phyloP scores from a whole-genome alignment of 306 rosid genomes.

The Casuarina cunninghamiana region DNA sequence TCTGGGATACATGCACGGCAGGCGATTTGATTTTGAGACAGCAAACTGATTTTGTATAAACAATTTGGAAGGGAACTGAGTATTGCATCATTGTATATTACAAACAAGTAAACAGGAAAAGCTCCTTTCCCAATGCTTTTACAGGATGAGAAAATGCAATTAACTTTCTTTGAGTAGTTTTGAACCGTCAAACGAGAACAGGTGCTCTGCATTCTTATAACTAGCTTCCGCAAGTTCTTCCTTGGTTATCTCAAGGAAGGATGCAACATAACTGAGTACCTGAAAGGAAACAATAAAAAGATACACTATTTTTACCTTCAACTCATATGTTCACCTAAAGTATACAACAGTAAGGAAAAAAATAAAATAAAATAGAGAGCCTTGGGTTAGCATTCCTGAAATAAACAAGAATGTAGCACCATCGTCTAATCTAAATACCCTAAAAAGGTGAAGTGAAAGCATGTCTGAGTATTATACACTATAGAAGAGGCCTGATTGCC shows the following conservation, averaged over 20 bases:
- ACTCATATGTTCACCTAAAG: not conserved
- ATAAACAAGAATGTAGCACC: constrained; percentile 1
- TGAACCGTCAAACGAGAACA: constrained; percentile 21
- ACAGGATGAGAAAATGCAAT: not conserved
- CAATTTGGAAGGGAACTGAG: not conserved
- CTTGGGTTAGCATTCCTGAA: not conserved
- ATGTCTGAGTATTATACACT: not conserved
- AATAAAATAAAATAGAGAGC: not conserved
- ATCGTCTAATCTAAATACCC: not conserved
- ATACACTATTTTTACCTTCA: not conserved
- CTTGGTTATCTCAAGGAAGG: constrained; percentile 11
- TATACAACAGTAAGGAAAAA: not conserved
- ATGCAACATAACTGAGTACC: constrained; percentile 52
- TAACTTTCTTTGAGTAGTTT: constrained; percentile 9
- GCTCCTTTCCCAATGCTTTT: not conserved
- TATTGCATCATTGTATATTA: not conserved
- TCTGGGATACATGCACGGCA: not conserved
- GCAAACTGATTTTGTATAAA: not conserved
- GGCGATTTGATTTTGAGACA: not conserved
- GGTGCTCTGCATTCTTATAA: constrained; percentile 4
- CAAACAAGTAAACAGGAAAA: not conserved
- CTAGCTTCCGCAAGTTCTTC: constrained; percentile 20
- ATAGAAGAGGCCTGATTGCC: not conserved
- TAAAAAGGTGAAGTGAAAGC: not conserved
- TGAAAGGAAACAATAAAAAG: constrained; percentile 11